These are phyloP conservation scores for Globisporangium uncinulatum DNA, from an alignment of 352 stramenopile genomes.

Conservation along the genomic window DNA sequence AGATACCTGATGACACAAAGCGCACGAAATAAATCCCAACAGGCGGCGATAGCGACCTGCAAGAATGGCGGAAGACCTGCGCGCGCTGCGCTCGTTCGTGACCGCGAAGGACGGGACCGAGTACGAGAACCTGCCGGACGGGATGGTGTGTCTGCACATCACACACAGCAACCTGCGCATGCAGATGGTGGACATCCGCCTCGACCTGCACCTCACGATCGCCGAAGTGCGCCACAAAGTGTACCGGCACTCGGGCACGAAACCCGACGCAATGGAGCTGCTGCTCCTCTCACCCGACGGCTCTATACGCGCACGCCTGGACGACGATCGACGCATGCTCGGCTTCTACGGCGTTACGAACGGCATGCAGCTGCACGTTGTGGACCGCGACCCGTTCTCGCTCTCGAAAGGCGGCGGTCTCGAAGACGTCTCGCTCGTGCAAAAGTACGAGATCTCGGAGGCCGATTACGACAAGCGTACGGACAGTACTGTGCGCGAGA, in stretches of 20 bases:
- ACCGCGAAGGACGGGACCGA: conserved; percentile 81
- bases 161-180: conserved; percentile 97
- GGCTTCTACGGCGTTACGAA: conserved; percentile 89
- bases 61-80: conserved; percentile 69
- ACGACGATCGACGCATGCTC: conserved; percentile 82
- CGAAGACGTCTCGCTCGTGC: conserved; percentile 94
- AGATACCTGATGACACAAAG: too few relatives aligned
- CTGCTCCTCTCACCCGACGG: conserved; percentile 53
- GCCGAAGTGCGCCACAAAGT: conserved; percentile 89
- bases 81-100: conserved; percentile 69
- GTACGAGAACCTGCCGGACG: conserved; percentile 82
- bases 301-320: conserved; percentile 35
- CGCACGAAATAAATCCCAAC: background rate
- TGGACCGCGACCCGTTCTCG: conserved; percentile 97
- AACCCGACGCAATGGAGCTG: conserved; percentile 85
- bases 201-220: conserved; percentile 91
- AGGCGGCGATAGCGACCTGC: background rate
- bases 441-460: conserved; percentile 98
- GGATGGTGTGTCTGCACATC: conserved; percentile 93
- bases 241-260: conserved; percentile 95
- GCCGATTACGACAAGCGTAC: conserved; percentile 97
- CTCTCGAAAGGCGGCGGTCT: conserved; percentile 91
- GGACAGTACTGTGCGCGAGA: too few relatives aligned
- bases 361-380: conserved; percentile 93
- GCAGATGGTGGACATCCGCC: conserved; percentile 95